Evolutionary conservation across 1,139 yeast species (phyloP), one percentile per base, ranked within the genome.

Genomic region (Yamadazyma oceani): DNA sequence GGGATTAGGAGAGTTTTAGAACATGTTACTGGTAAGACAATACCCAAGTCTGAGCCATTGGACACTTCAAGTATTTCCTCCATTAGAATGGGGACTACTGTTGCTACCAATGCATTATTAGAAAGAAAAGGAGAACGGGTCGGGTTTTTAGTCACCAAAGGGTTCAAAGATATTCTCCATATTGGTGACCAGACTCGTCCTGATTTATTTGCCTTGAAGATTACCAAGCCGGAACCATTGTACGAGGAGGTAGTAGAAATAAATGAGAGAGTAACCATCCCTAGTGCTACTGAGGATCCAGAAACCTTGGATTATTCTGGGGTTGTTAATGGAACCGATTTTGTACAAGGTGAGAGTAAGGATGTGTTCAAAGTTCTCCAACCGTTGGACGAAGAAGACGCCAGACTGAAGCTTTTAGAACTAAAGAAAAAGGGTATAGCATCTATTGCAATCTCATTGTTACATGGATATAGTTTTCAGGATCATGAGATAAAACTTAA

Each of bases 121-220:
- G 87, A 81, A 49, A 67, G 88, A 39, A 80, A 80, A 48, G 88
- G 88, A 33, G 81, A 78, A 39, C 57, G 77, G 15, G 76, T 80
- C 41, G 87, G 84, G 2, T 64, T 81, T 38, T 48, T 81, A 4
- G 79, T 80, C 5, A 80, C 87, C 9, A 74, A 73, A 45, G 88
- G 87, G 0, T 81, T 80, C 56, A 69, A 68, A 36, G 87, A 85
- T 53, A 66, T 80, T 30, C 59, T 85, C 29, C 58, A 68, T 11
- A 84, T 85, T 46, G 94, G 92, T 13, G 55, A 83, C 49, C 94
- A 85, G 51, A 73, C 88, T 1, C 67, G 94, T 38, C 94, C 94
- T 2, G 65, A 73, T 44, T 75, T 82, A 37, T 83, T 82, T 51
- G 85, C 80, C 43, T 60, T 85, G 41, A 64, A 77, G 13, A 80